Evolutionary conservation across 1,284 basidiomycete species (phyloP).

Genomic region (Pyrrhoderma noxium): DNA sequence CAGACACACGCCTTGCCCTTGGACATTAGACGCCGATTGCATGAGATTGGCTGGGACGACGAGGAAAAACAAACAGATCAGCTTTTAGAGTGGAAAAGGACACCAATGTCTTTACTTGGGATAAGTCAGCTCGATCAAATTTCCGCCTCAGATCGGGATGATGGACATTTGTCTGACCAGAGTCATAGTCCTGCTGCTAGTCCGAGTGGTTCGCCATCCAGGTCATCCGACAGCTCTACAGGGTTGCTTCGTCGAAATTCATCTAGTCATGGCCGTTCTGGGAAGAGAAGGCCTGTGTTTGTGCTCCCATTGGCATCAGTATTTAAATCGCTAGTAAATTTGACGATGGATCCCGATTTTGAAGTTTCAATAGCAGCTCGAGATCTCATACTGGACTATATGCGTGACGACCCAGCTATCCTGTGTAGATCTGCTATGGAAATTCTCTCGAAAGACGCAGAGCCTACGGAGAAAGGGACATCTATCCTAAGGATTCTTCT

Average conservation of each 20-base stretch:
- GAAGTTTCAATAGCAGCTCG: conserved; percentile 50
- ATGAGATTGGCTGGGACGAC: conserved; percentile 65
- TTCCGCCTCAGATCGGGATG: conserved; percentile 16
- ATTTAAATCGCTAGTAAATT: conserved; percentile 44
- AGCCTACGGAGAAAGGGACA: conserved; percentile 39
- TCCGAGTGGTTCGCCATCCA: conserved; percentile 31
- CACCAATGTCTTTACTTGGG: conserved; percentile 57
- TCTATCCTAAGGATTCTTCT: conserved; percentile 46
- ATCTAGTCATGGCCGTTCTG: conserved; percentile 37
- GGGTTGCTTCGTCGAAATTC: conserved; percentile 46
- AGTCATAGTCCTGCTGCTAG: conserved; percentile 32
- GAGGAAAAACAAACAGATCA: conserved; percentile 49
- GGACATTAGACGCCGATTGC: conserved; percentile 54
- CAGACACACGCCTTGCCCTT: conserved; percentile 40
- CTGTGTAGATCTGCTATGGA: conserved; percentile 62
- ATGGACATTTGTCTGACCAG: conserved; percentile 15
- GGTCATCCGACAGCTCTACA: conserved; percentile 22
- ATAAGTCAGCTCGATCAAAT: conserved; percentile 42
- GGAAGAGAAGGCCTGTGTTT: conserved; percentile 57
- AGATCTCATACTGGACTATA: conserved; percentile 54
- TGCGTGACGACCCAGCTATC: conserved; percentile 67
- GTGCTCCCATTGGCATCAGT: conserved; percentile 50
- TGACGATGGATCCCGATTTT: conserved; percentile 50
- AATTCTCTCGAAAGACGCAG: conserved; percentile 43
- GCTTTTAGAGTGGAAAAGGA: conserved; percentile 48